Base-by-base conservation (phyloP, 129 eudicot species). In the Erigeron canadensis region DNA sequence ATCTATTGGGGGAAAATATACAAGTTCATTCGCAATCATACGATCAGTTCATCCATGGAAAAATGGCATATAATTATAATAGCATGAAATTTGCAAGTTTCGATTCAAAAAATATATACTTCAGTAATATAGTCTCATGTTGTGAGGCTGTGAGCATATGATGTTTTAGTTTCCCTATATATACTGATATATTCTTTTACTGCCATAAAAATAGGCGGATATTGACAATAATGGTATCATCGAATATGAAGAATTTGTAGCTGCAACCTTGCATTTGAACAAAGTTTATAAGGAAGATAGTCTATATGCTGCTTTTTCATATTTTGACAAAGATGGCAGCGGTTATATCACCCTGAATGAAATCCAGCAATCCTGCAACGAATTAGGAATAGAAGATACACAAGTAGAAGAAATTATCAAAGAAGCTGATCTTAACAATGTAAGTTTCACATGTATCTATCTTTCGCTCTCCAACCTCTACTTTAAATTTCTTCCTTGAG, bases 311-410 rank as follows among this genome's bases (percentile, higher is more conserved):
- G 90, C 90, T 40, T 88, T 88, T 79, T 47, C 80, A 15, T 88
- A 85, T 75, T 85, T 81, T 54, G 86, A 84, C 65, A 84, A 84
- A 67, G 86, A 87, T 59, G 89, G 89, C 71, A 84, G 87, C 77
- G 89, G 89, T 57, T 88, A 84, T 63, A 88, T 88, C 34, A 88
- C 86, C 56, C 81, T 76, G 6, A 88, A 88, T 58, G 95, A 88
- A 72, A 88, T 88, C 75, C 95, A 88, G 76, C 90, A 76, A 41
- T 90, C 95, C 45, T 88, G 88, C 16, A 75, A 73, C 63, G 88
- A 88, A 68, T 85, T 85, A 21, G 90, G 88, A 46, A 60, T 83
- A 34, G 86, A 85, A 34, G 86, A 85, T 73, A 47, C 76, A 5
- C 74, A 56, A 57, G 78, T 85, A 12, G 88, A 85, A 81, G 88